Percentiles rank a stretch among this genome's conserved stretches.
Conservation (phyloP, 306 rosid species). For the Medicago ruthenica region DNA sequence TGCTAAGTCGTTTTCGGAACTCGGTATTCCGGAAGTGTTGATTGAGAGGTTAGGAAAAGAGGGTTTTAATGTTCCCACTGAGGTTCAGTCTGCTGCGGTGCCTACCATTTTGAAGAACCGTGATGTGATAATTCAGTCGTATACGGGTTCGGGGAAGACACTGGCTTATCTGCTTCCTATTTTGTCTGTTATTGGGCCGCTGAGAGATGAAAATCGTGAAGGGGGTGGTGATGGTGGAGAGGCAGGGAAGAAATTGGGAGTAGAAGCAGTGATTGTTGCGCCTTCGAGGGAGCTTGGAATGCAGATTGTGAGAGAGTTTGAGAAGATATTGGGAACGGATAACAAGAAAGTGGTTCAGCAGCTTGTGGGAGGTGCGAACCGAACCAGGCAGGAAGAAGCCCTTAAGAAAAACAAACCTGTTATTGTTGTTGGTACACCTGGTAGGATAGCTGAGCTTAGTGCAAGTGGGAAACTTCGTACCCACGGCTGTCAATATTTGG, state of each 20-base stretch:
- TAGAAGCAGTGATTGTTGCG: conserved; percentile 86
- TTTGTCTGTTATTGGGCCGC: conserved; percentile 71
- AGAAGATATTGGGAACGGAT: conserved; percentile 77
- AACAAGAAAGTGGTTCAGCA: conserved; percentile 82
- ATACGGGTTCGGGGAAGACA: conserved; percentile 95
- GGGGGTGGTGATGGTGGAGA: conserved; percentile 45
- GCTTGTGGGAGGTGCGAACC: conserved; percentile 96
- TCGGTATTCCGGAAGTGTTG: conserved; percentile 68
- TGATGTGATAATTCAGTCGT: conserved; percentile 92
- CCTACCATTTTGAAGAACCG: conserved; percentile 73
- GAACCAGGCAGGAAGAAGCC: conserved; percentile 93
- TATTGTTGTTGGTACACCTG: conserved; percentile 95
- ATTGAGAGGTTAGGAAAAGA: conserved; percentile 75
- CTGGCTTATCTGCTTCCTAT: conserved; percentile 89
- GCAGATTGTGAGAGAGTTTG: conserved; percentile 97
- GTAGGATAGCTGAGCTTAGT: conserved; percentile 91
- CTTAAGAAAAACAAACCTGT: conserved; percentile 86
- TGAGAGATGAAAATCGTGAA: conserved; percentile 47
- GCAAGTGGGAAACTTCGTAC: conserved; percentile 92
- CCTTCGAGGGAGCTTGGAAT: conserved; percentile 98
- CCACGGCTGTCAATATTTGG: conserved; percentile 78
- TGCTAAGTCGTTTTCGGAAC: conserved; percentile 80
- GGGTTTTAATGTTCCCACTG: conserved; percentile 81
- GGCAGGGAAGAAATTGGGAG: conserved; percentile 64
- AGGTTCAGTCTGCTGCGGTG: conserved; percentile 84